Conservation (phyloP, 225 moss, liverwort and hornwort species). For the Sphagnum contortum region DNA sequence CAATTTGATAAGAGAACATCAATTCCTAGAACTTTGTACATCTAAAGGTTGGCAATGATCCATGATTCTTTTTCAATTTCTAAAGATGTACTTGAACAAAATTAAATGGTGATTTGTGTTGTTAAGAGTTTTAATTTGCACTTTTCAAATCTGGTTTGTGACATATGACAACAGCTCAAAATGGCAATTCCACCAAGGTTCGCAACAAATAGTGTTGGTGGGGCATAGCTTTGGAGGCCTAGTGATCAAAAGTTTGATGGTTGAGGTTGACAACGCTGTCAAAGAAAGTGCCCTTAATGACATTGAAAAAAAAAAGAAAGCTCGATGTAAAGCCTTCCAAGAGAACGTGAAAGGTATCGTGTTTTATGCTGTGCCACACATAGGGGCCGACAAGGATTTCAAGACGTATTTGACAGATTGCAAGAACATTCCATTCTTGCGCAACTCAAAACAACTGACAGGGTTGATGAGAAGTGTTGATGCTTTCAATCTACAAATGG, state of each 20-base stretch:
- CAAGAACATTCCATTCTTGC: neutral
- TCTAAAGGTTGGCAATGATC: neutral
- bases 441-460: constrained; percentile 8
- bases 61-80: neutral
- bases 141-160: neutral
- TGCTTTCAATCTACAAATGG: constrained; percentile 12
- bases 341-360: neutral
- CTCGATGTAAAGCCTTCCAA: neutral
- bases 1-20: no score
- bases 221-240: neutral
- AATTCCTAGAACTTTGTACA: neutral
- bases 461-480: constrained; percentile 27
- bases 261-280: neutral
- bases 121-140: neutral
- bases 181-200: neutral
- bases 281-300: neutral
- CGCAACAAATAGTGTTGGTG: neutral
- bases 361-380: constrained; percentile 1
- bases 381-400: neutral
- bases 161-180: neutral
- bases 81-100: neutral
- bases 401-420: constrained; percentile 14
- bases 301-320: neutral
- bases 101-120: neutral
- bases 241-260: neutral